A percentile compares a stretch with the other conserved stretches of the same genome.
Conservation (phyloP, 108 stramenopile genomes). For the Skeletonema marinoi region DNA sequence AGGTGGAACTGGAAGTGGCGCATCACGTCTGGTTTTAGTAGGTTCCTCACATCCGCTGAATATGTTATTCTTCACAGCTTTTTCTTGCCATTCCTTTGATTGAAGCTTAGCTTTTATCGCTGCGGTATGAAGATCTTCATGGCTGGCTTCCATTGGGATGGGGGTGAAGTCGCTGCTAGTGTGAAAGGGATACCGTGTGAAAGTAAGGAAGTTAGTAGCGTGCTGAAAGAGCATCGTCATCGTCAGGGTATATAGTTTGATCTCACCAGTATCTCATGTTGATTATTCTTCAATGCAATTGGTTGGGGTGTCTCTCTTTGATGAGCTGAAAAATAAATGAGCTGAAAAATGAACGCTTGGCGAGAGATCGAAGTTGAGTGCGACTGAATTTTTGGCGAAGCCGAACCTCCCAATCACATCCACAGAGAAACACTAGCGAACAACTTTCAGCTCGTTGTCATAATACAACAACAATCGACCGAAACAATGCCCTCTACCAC, state of each 20-base stretch:
- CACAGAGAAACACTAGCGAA: no score
- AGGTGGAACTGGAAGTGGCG: not conserved
- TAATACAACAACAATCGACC: no score
- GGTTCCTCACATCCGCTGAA: not conserved
- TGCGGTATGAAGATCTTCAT: not conserved
- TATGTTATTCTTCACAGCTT: not conserved
- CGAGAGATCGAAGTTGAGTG: not conserved
- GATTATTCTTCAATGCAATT: not conserved
- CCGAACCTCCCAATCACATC: not conserved
- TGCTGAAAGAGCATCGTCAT: not conserved
- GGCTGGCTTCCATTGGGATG: not conserved
- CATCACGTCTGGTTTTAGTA: not conserved
- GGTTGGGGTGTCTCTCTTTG: no score
- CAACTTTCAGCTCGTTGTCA: no score
- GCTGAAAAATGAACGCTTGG: not conserved
- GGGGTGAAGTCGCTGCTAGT: not conserved
- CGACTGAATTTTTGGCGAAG: not conserved
- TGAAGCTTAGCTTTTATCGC: not conserved
- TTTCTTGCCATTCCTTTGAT: not conserved
- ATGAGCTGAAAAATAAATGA: not conserved
- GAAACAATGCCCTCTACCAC: not conserved
- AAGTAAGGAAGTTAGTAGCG: not conserved
- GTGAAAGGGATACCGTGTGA: not conserved
- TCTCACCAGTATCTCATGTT: not conserved
- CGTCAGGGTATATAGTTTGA: not conserved